Base-by-base conservation (phyloP, 108 stramenopile species). In the Skeletonema tropicum region DNA sequence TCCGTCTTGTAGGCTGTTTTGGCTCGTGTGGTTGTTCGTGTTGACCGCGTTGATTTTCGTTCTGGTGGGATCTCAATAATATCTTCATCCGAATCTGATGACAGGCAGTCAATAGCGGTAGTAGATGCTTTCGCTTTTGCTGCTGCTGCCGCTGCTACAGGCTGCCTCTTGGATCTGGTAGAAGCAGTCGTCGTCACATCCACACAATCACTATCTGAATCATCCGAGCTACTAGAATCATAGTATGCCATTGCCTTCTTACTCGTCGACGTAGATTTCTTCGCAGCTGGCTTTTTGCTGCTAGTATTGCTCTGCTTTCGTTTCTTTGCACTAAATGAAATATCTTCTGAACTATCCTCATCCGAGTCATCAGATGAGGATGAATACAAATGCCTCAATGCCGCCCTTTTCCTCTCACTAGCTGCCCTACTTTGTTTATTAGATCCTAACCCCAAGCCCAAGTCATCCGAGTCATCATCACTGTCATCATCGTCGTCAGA, bases 311-410 rank as follows among this genome's bases (percentile, higher is more conserved):
- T 55, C 52, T 55, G 52, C n/a, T 55, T 55, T 10, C 52, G 6
- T 10, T 55, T 55, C 52, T 55, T 55, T 23, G 23, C 52, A 55
- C 23, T 35, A 52, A 71, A 62, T 11, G 32, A 52, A 33, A 21
- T 10, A 62, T 71, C 55, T 39, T 71, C 71, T 3, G 72, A 73
- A 57, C 64, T 73, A 21, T 73, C 63, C 25, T 73, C 72, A 23
- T 63, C 64, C 23, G 57, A 62, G n/a, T 58, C 25, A 11, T 25
- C 39, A 12, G 70, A 21, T 49, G 46, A 15, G 17, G 23, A 13
- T 19, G 26, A 15, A 26, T 76, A 64, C 49, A 60, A 45, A 32
- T 59, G 31, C 60, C 79, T 62, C 70, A 33, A 38, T 65, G 32
- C 35, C 61, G 13, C 32, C 69, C 65, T 67, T 38, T 19, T 29